phyloP scores from a whole-genome alignment of 106 monocot species.

The Dioscorea zingiberensis region DNA sequence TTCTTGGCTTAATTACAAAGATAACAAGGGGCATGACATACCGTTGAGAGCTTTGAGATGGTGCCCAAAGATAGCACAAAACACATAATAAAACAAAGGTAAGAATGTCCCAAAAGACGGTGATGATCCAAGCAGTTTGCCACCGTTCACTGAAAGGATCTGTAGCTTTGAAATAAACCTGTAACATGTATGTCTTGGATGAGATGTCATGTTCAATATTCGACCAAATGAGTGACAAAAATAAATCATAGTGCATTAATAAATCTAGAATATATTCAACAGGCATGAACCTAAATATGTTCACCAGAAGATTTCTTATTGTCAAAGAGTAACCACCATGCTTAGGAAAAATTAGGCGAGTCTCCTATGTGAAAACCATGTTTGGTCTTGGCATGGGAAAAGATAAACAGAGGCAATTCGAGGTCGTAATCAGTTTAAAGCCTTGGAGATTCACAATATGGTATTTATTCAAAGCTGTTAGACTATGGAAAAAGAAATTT shows the following conservation, averaged over 20 bases:
- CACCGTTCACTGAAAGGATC: constrained; percentile 92
- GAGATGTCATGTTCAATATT: background rate
- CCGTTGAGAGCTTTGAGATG: constrained; percentile 95
- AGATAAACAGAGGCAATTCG: too few relatives aligned
- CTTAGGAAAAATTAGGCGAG: too few relatives aligned
- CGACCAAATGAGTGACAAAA: background rate
- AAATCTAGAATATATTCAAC: too few relatives aligned
- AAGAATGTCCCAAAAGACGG: constrained; percentile 88
- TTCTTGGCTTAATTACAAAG: background rate
- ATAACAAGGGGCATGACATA: constrained; percentile 5
- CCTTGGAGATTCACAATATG: too few relatives aligned
- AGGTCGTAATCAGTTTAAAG: too few relatives aligned
- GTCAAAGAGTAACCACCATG: too few relatives aligned
- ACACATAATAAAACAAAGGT: constrained; percentile 68
- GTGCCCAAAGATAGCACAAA: constrained; percentile 85
- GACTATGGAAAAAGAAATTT: too few relatives aligned
- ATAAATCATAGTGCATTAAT: background rate
- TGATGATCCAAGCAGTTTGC: constrained; percentile 98
- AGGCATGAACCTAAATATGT: too few relatives aligned
- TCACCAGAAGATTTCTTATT: too few relatives aligned
- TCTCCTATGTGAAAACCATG: too few relatives aligned
- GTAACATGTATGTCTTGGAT: background rate
- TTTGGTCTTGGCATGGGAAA: too few relatives aligned
- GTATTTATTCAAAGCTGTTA: too few relatives aligned
- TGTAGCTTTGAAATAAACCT: constrained; percentile 97